Base-by-base conservation (phyloP, 2,329 filamentous ascomycete genomes). In the Daldinia sp. region DNA sequence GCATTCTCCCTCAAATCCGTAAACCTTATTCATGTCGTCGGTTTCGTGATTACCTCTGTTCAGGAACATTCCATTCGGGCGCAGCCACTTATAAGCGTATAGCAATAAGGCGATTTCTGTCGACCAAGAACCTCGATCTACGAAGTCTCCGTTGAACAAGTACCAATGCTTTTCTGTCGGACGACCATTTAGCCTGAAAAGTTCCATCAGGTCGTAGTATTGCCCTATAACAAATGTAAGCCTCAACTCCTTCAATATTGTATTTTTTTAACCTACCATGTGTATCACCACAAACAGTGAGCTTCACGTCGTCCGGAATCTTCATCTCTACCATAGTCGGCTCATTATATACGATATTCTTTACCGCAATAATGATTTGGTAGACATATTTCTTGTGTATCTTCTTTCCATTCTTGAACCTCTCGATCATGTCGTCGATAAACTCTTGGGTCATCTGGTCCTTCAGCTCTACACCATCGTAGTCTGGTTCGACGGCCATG, bases 1-100 rank as follows among this genome's bases (percentile, higher is more conserved):
- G 85, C 96, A 98, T 80, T 99, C 96, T 78, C 96, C 96, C 81
- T 99, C 96, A 76, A 99, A 99, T 18, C 96, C 96, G 79, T 99
- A 99, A 60, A 96, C 94, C 73, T 93, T 90, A 85, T 99, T 99
- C 96, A 99, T 99, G 81, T 98, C 95, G 79, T 98, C 95, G 55
- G 96, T 98, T 83, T 99, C 96, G 82, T 99, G 96, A 82, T 99
- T 99, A 74, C 96, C 96, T 69, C 96, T 90, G 85, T 99, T 99
- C 72, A 99, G 85, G 88, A 97, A 98, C 86, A 99, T 95, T 61
- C 86, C 89, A 48, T 89, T 88, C 6, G 96, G 96, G 61, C 92
- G 90, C 75, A 98, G 82, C 95, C 93, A 97, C 84, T 99, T 99
- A 87, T 97, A 97, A 50, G 95, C 92, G 80, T 98, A 99, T 20